Percentiles rank a stretch among this genome's conserved stretches.
These are phyloP conservation scores for Trichothecium roseum DNA, from an alignment of 2,329 filamentous ascomycete species.

Conservation along the genomic window DNA sequence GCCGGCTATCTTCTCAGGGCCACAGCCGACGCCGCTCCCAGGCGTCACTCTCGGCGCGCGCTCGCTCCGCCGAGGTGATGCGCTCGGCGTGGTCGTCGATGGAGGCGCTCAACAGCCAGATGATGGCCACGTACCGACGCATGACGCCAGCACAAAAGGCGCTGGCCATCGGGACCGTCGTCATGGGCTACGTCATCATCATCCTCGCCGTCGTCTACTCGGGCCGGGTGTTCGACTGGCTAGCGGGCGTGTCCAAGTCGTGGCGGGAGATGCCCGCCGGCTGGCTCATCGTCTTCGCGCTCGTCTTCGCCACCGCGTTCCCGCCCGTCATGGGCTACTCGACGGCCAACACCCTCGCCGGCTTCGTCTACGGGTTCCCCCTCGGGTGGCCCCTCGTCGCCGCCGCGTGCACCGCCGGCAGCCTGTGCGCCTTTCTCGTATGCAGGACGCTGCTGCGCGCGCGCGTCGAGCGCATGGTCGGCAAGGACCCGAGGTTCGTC, in stretches of 20 bases:
- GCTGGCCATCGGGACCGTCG: constrained; percentile 38
- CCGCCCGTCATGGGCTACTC: constrained; percentile 84
- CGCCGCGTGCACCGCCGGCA: constrained; percentile 67
- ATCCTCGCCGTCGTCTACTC: constrained; percentile 70
- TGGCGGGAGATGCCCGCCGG: constrained; percentile 69
- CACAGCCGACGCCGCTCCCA: constrained; percentile 20
- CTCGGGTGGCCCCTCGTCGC: constrained; percentile 75
- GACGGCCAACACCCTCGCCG: constrained; percentile 48
- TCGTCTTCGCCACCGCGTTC: constrained; percentile 70
- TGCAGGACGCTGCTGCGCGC: constrained; percentile 67
- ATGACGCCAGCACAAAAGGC: constrained; percentile 53
- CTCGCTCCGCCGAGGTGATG: constrained; percentile 24
- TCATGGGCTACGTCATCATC: constrained; percentile 42
- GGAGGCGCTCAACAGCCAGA: constrained; percentile 31
- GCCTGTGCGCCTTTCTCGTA: constrained; percentile 67
- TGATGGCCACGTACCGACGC: constrained; percentile 38
- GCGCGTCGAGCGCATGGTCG: constrained; percentile 73
- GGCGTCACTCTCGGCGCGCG: constrained; percentile 13
- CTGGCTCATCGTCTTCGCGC: constrained; percentile 63
- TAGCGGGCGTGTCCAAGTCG: constrained; percentile 61
- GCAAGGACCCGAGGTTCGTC: constrained; percentile 75
- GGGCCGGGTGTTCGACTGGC: constrained; percentile 64
- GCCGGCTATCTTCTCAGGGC: constrained; percentile 14
- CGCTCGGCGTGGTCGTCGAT: constrained; percentile 23
- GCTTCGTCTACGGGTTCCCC: constrained; percentile 46